Percentiles rank a stretch among this genome's conserved stretches.
phyloP scores from a whole-genome alignment of 2,329 filamentous ascomycete genomes.

The Clonostachys byssicola region DNA sequence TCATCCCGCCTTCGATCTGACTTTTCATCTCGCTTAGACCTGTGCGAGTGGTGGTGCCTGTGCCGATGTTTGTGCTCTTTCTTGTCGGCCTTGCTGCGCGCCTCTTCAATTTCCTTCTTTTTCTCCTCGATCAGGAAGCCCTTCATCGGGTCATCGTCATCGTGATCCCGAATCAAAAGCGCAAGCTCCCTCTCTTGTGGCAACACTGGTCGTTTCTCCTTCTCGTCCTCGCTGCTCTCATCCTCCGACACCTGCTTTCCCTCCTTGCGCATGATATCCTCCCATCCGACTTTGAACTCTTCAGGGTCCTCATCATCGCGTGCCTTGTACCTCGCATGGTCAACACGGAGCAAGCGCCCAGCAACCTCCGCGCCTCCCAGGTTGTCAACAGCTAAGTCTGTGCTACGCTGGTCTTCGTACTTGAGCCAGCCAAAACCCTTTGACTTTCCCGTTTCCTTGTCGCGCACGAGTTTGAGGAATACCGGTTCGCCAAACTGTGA shows the following conservation, averaged over 20 bases:
- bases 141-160: slow-evolving; percentile 98
- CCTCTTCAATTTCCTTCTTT: slow-evolving; percentile 78
- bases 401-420: slow-evolving; percentile 96
- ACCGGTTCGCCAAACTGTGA: slow-evolving; percentile 95
- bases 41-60: slow-evolving; percentile 38
- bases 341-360: slow-evolving; percentile 78
- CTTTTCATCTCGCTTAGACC: slow-evolving; percentile 21
- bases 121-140: slow-evolving; percentile 85
- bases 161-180: slow-evolving; percentile 71
- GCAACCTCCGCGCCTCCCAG: slow-evolving; percentile 80
- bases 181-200: slow-evolving; percentile 80
- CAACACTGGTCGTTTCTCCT: slow-evolving; percentile 56
- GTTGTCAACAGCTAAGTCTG: slow-evolving; percentile 94
- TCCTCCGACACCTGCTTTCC: slow-evolving; percentile 37
- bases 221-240: slow-evolving; percentile 40
- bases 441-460: slow-evolving; percentile 94
- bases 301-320: slow-evolving; percentile 72
- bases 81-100: slow-evolving; percentile 47
- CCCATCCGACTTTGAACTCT: slow-evolving; percentile 54
- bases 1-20: slow-evolving; percentile 12
- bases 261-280: slow-evolving; percentile 52
- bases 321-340: slow-evolving; percentile 88
- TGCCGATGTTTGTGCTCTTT: slow-evolving; percentile 43
- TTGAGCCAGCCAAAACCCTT: slow-evolving; percentile 95
- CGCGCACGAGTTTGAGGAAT: slow-evolving; percentile 85